phyloP scores from a whole-genome alignment of 306 rosid species.

The Glycine tomentella region DNA sequence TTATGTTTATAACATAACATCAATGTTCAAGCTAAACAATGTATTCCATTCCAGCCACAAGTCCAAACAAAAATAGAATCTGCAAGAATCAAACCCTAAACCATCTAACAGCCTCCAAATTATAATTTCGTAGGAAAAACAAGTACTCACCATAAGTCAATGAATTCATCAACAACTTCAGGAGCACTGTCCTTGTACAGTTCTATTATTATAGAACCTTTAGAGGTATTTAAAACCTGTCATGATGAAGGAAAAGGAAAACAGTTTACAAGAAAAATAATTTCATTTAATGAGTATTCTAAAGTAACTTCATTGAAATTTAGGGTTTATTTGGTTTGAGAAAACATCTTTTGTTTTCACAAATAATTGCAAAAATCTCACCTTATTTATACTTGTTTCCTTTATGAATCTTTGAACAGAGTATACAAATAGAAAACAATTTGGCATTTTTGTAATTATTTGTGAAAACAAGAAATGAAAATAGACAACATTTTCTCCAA shows the following conservation, averaged over 20 bases:
- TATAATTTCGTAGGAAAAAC: constrained; percentile 19
- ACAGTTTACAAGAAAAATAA: constrained; percentile 31
- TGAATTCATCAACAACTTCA: constrained; percentile 96
- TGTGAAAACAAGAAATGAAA: neutral
- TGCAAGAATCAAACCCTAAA: constrained; percentile 23
- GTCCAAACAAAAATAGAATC: neutral
- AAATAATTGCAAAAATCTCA: neutral
- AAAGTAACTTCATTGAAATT: neutral
- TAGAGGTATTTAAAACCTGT: constrained; percentile 86
- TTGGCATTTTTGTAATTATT: neutral
- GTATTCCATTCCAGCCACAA: constrained; percentile 18
- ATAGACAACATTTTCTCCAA: neutral
- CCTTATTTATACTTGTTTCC: neutral
- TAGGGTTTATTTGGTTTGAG: neutral
- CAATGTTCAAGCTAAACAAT: constrained; percentile 22
- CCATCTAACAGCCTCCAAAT: constrained; percentile 29
- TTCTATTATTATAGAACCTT: constrained; percentile 76
- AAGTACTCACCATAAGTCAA: constrained; percentile 88
- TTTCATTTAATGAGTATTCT: constrained; percentile 26
- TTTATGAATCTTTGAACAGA: neutral
- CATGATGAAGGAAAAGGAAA: neutral
- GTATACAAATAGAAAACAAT: neutral
- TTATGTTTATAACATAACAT: neutral
- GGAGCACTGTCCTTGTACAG: constrained; percentile 91
- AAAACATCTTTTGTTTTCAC: neutral